Evolutionary conservation across 371 early-diverging fungal species (phyloP), one percentile per base, ranked within the genome.

Genomic region (Mortierella sp.): DNA sequence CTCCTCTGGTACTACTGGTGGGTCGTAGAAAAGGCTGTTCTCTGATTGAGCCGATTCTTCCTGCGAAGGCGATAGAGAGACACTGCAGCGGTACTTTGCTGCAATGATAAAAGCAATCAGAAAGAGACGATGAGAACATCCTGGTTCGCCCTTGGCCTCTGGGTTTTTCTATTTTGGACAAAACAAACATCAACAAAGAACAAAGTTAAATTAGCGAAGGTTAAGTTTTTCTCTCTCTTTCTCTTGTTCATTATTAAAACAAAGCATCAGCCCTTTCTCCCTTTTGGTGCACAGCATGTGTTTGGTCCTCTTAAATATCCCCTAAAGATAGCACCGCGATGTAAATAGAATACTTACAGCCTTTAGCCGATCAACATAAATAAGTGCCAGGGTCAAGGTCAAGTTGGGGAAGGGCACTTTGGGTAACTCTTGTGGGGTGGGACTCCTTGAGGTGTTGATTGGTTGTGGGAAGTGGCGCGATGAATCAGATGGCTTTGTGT

Each of bases 31-130:
- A 5, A 68, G 68, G 38, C 68, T 68, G 68, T 42, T 68, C 68
- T 68, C 68, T 3, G 42, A 42, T 8, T 21, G n/a, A 24, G 42
- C 19, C 24, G 44, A 19, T 34, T 77, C 83, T 45, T 72, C 68
- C 28, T 57, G 26, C 13, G 82, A 60, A 44, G 80, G 88, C 16
- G 90, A 80, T 28, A 92, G 90, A 11, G 91, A 90, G 1, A 85
- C 86, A 45, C 82, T 82, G 72, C 82, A 85, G 2, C 86, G 82
- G 44, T 89, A 92, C 78, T 92, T 93, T 16, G 91, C 89, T 13
- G 92, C 92, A 79, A 93, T 90, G 72, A 91, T 91, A 55, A 88
- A 93, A n/a, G 93, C 92, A 6, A 91, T 89, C 76, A 91, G 77
- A 14, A 93, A 90, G 58, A 93, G 87, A 0, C 93, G 90, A 38